These are phyloP conservation scores for Cercospora berteroae DNA, from an alignment of 2,329 filamentous ascomycete species.

Conservation along the genomic window DNA sequence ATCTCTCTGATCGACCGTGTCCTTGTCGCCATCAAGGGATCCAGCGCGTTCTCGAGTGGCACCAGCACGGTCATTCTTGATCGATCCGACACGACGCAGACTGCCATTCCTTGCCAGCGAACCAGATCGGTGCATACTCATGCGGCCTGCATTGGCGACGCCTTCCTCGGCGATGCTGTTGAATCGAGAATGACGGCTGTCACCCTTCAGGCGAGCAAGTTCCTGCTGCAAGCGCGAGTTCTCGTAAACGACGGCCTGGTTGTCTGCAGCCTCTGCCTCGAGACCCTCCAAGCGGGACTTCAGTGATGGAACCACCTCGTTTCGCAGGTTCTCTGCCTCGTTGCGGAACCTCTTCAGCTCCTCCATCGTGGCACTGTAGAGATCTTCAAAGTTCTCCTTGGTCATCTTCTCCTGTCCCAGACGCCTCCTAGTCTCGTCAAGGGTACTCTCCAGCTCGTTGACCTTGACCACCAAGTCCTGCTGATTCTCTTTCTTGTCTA, in stretches of 20 bases:
- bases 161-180: constrained; percentile 62
- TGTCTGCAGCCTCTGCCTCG: constrained; percentile 69
- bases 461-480: constrained; percentile 50
- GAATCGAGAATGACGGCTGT: constrained; percentile 50
- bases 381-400: constrained; percentile 91
- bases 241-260: constrained; percentile 73
- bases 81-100: constrained; percentile 35
- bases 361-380: constrained; percentile 76
- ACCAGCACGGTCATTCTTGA: constrained; percentile 39
- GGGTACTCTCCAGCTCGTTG: constrained; percentile 72
- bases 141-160: constrained; percentile 36
- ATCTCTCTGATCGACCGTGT: constrained; percentile 90
- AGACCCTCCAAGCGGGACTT: constrained; percentile 73
- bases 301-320: constrained; percentile 80
- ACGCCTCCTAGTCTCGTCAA: constrained; percentile 79
- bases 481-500: constrained; percentile 57
- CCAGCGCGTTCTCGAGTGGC: constrained; percentile 44
- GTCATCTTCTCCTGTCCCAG: constrained; percentile 80
- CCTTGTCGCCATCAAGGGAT: constrained; percentile 62
- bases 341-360: constrained; percentile 81
- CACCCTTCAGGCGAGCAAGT: constrained; percentile 62
- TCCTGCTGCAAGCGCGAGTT: constrained; percentile 85
- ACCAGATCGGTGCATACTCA: constrained; percentile 46
- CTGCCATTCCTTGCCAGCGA: constrained; percentile 59
- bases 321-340: constrained; percentile 86